Evolutionary conservation across 2,329 filamentous ascomycete genomes (phyloP), one percentile per base, ranked within the genome.

Genomic region (Pyrenophora tritici-repentis): DNA sequence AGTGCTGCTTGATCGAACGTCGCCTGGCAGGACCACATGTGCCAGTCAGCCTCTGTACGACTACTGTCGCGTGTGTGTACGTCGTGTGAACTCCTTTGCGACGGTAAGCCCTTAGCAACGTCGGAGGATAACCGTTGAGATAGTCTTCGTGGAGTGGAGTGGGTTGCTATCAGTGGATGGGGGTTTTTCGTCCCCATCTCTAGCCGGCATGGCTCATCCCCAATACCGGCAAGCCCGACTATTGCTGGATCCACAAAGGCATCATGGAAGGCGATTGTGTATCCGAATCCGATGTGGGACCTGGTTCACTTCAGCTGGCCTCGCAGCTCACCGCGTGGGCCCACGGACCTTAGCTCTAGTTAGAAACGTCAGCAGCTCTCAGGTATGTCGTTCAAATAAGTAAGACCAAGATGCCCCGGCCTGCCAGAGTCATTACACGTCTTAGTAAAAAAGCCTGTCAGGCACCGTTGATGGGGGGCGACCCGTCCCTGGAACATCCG

Each of bases 401-500:
- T 14, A 24, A 36, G 35, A 13, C 34, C 45, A 49, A 17, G 39
- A 49, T 40, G 42, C 51, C 41, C 49, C 48, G 48, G 33, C n/a
- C 24, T 26, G 38, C 37, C 33, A 42, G 14, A 50, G 49, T 44
- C 1, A 12, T 29, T 29, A 34, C 41, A 31, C 37, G 47, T 18
- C 22, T 52, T 45, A 32, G 38, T 31, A 22, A 26, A 40, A 35
- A 33, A 32, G 26, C 46, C 24, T 40, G 39, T 47, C 43, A 47
- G 47, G 41, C 45, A 34, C 24, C 39, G 44, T 44, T 52, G 44
- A 34, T 24, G 22, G 34, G 33, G 35, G 24, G 34, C 50, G 50
- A 45, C 41, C 53, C 35, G 14, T 47, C 53, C 38, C 54, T 62
- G 56, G 51, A 51, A 58, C 49, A 29, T 42, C 50, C 43, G 49